Conservation (phyloP, 352 stramenopile species). For the Globisporangium uncinulatum region DNA sequence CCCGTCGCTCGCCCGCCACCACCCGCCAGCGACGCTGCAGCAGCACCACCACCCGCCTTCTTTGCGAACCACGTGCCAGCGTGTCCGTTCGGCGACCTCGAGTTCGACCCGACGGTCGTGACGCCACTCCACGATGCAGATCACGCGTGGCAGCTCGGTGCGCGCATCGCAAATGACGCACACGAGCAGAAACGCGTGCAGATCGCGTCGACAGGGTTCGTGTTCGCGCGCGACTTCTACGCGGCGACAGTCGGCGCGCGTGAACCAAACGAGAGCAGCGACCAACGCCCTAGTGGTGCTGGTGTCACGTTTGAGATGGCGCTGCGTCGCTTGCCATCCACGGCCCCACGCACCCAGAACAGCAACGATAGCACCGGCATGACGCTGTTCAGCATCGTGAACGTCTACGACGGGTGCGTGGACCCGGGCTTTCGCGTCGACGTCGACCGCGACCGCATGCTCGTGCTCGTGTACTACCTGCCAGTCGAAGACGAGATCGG, state of each 20-base stretch:
- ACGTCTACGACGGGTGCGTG: conserved; percentile 49
- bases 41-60: background rate
- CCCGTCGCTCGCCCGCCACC: background rate
- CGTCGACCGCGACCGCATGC: conserved; percentile 40
- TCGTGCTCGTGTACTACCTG: conserved; percentile 63
- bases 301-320: conserved; percentile 73
- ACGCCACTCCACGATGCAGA: conserved; percentile 25
- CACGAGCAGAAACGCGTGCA: conserved; percentile 35
- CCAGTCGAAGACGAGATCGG: conserved; percentile 27
- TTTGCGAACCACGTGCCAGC: conserved; percentile 20
- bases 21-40: background rate
- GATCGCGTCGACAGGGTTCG: conserved; percentile 41
- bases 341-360: background rate
- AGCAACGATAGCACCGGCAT: conserved; percentile 23
- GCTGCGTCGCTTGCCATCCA: conserved; percentile 18
- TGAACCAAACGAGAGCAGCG: background rate
- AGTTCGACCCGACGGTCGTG: conserved; percentile 43
- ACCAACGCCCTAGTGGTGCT: conserved; percentile 19
- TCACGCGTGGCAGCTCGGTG: conserved; percentile 35
- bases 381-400: conserved; percentile 70
- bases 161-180: conserved; percentile 22
- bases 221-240: conserved; percentile 51
- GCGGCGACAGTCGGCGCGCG: conserved; percentile 16
- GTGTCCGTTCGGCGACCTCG: conserved; percentile 64
- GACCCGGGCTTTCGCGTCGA: conserved; percentile 69